Evolutionary conservation across 306 rosid genomes (phyloP), one percentile per base, ranked within the genome.

Genomic region (Cucurbita pepo): DNA sequence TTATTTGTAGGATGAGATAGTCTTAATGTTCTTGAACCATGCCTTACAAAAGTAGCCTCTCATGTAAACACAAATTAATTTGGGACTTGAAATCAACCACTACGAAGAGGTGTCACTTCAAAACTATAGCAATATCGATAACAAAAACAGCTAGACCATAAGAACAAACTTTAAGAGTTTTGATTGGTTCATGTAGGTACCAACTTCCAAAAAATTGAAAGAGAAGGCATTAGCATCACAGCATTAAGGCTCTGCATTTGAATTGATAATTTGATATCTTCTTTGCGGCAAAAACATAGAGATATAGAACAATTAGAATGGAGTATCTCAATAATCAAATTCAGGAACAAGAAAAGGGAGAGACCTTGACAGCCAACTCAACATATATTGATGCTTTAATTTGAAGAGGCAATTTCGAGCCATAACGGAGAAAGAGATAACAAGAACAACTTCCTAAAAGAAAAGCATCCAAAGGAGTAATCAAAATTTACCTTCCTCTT

Each of bases 401-500:
- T 18, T 12, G 56, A 13, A 66, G 21, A 45, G 3, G 3, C 8
- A 6, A 19, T 10, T 44, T 43, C 12, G 55, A 44, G 44, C 22
- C 21, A 21, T 19, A 11, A 7, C 6, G 71, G 10, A 65, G 51
- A 43, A 65, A 43, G 10, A 8, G 45, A 25, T 53, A 25, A 30
- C 19, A 7, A 15, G 41, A 4, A 30, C 4, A 70, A 30, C 30
- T 36, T 50, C n/a, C 34, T 14, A 40, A n/a, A 5, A 44, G 41
- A 57, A 45, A 7, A 47, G 19, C 66, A 13, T 57, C 65, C 16
- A 58, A 19, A 34, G 57, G 43, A 55, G 71, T 0, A 8, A 30
- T 57, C 18, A 13, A 7, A 74, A 34, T 58, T 43, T 82, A 94
- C 99, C 99, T 86, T 89, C 99, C 97, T 38, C 81, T 88, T 75